Percentiles rank a stretch among this genome's conserved stretches.
Conservation (phyloP, 1,139 yeast species). For the Tardiomyces depauwii region DNA sequence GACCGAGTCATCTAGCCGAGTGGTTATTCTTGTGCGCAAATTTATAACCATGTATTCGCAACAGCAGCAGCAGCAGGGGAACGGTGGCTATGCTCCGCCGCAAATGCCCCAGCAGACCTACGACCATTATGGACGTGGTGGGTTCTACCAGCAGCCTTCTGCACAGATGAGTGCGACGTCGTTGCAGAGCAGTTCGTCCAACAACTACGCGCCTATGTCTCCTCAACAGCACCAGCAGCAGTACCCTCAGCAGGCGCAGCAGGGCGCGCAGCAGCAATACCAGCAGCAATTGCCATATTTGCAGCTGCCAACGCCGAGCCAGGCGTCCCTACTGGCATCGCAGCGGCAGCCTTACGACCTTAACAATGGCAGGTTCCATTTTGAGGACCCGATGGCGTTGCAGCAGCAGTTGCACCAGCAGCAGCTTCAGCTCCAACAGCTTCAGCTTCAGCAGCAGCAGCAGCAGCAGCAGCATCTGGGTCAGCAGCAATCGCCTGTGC, state of each 20-base stretch:
- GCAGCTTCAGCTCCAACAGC: conserved; percentile 6
- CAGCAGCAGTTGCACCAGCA: conserved; percentile 10
- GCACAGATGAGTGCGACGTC: conserved; percentile 11
- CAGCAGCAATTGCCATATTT: conserved; percentile 11
- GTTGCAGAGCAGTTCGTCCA: not conserved
- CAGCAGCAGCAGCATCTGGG: conserved; percentile 7
- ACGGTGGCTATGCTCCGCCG: not conserved
- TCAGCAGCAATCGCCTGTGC: conserved; percentile 8
- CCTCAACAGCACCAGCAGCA: conserved; percentile 9
- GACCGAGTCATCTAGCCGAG: no score
- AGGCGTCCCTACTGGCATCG: conserved; percentile 14
- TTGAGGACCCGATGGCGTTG: conserved; percentile 4
- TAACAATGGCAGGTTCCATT: conserved; percentile 1
- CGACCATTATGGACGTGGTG: not conserved
- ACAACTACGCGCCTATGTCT: not conserved
- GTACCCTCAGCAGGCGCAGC: conserved; percentile 1
- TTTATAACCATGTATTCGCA: no score
- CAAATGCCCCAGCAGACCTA: not conserved
- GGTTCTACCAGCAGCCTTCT: conserved; percentile 13
- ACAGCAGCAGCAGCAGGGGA: not conserved
- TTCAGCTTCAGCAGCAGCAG: conserved; percentile 7
- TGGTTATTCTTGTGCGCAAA: no score
- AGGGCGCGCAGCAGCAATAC: not conserved
- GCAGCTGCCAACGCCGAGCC: conserved; percentile 19
- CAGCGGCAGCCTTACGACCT: conserved; percentile 11